Conservation (phyloP, 2,329 filamentous ascomycete genomes). For the Aspergillus ochraceus region DNA sequence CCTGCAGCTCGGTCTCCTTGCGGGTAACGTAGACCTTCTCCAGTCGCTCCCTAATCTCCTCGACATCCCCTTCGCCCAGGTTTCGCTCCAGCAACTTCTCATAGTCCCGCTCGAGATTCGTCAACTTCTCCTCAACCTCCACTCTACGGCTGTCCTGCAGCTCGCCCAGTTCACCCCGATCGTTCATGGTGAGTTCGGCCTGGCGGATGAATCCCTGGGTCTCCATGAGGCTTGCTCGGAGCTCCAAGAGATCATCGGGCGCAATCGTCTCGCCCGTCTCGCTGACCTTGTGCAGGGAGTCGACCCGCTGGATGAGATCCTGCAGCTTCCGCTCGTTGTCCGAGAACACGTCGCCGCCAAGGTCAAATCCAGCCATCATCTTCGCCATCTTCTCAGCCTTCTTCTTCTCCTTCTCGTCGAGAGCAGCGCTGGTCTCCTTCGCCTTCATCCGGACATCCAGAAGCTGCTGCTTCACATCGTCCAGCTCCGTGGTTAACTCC, state of each 20-base stretch:
- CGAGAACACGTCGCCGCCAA: conserved; percentile 89
- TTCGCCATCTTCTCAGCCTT: conserved; percentile 99
- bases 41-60: conserved; percentile 78
- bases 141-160: conserved; percentile 64
- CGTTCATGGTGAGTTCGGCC: conserved; percentile 81
- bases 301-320: conserved; percentile 79
- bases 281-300: conserved; percentile 74
- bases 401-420: conserved; percentile 97
- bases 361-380: conserved; percentile 99
- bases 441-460: conserved; percentile 95
- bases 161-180: conserved; percentile 63
- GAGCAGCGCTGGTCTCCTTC: conserved; percentile 83
- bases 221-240: conserved; percentile 78
- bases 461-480: conserved; percentile 94
- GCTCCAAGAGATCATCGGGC: conserved; percentile 74
- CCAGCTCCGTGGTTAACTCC: conserved; percentile 86
- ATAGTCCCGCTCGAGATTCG: conserved; percentile 76
- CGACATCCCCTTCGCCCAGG: conserved; percentile 73
- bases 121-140: conserved; percentile 75
- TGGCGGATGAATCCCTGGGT: conserved; percentile 91
- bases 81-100: conserved; percentile 79
- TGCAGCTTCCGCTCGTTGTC: conserved; percentile 86
- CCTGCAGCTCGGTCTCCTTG: conserved; percentile 69
- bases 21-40: conserved; percentile 75
- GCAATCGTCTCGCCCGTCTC: conserved; percentile 75